phyloP scores from a whole-genome alignment of 257 asterid species.

The Solanum medicagineum region DNA sequence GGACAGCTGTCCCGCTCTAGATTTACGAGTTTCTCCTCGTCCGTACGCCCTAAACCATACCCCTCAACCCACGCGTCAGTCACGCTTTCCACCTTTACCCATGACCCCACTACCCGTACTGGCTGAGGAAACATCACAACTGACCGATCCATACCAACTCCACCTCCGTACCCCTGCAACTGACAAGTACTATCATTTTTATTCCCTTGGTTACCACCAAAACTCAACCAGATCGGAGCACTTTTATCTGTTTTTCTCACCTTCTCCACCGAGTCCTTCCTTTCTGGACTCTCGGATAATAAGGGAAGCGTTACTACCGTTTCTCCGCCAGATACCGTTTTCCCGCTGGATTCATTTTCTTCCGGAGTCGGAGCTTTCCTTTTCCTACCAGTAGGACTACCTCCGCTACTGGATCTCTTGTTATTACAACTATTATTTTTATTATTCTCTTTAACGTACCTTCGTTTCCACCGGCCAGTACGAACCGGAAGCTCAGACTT shows the following conservation, averaged over 20 bases:
- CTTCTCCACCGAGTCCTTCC: neutral
- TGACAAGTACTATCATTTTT: neutral
- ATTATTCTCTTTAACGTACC: conserved; percentile 11
- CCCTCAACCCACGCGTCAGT: conserved; percentile 30
- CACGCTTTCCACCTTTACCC: conserved; percentile 43
- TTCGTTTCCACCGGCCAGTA: conserved; percentile 32
- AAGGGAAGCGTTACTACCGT: conserved; percentile 29
- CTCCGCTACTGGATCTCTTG: neutral
- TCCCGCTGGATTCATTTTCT: neutral
- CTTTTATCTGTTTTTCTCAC: neutral
- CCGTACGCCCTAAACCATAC: conserved; percentile 23
- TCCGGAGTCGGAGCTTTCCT: conserved; percentile 19
- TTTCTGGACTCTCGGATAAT: conserved; percentile 29
- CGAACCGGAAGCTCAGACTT: neutral
- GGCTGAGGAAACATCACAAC: neutral
- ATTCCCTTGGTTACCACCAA: conserved; percentile 8
- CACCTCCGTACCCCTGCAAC: neutral
- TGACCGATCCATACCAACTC: neutral
- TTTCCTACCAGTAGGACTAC: conserved; percentile 3
- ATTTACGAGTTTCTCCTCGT: conserved; percentile 31
- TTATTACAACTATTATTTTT: neutral
- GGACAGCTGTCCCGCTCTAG: conserved; percentile 71
- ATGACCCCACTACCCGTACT: conserved; percentile 17
- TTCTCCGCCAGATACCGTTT: conserved; percentile 19
- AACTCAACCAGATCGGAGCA: conserved; percentile 35